phyloP scores from a whole-genome alignment of 2,329 filamentous ascomycete genomes.

The Colletotrichum chlorophyti region DNA sequence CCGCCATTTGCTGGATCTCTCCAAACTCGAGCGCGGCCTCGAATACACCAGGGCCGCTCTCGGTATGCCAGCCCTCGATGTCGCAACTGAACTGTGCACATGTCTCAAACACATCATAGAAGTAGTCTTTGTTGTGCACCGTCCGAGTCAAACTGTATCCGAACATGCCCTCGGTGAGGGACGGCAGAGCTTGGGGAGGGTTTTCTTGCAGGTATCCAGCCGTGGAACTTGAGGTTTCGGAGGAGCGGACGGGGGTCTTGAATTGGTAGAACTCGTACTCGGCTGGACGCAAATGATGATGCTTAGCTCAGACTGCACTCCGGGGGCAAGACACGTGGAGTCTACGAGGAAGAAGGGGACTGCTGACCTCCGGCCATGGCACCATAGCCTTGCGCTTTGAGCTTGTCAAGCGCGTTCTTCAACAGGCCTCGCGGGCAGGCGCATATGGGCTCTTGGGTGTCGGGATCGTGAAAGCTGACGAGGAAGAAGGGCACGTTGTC shows the following conservation, averaged over 20 bases:
- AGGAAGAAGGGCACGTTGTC: constrained; percentile 85
- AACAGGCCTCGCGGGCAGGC: constrained; percentile 83
- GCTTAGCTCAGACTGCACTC: constrained; percentile 5
- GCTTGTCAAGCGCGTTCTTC: constrained; percentile 70
- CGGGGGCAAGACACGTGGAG: no score
- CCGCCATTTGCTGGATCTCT: constrained; percentile 88
- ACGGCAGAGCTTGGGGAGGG: constrained; percentile 74
- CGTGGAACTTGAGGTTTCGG: constrained; percentile 68
- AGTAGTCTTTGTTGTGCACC: constrained; percentile 91
- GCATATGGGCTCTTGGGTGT: constrained; percentile 73
- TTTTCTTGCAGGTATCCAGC: constrained; percentile 78
- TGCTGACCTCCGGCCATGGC: constrained; percentile 90
- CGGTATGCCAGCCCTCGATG: constrained; percentile 95
- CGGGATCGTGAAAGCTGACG: constrained; percentile 83
- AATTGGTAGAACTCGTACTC: constrained; percentile 98
- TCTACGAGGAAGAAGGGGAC: no score
- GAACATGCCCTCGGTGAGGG: constrained; percentile 93
- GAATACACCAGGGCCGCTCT: constrained; percentile 92
- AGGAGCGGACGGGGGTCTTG: constrained; percentile 64
- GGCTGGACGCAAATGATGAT: constrained; percentile 56
- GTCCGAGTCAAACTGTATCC: constrained; percentile 90
- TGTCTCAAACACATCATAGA: constrained; percentile 84
- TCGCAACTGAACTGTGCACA: constrained; percentile 80
- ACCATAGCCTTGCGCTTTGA: constrained; percentile 72
- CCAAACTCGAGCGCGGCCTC: constrained; percentile 94